phyloP scores from a whole-genome alignment of 1,139 yeast genomes.

The Pneumocystis carinii region DNA sequence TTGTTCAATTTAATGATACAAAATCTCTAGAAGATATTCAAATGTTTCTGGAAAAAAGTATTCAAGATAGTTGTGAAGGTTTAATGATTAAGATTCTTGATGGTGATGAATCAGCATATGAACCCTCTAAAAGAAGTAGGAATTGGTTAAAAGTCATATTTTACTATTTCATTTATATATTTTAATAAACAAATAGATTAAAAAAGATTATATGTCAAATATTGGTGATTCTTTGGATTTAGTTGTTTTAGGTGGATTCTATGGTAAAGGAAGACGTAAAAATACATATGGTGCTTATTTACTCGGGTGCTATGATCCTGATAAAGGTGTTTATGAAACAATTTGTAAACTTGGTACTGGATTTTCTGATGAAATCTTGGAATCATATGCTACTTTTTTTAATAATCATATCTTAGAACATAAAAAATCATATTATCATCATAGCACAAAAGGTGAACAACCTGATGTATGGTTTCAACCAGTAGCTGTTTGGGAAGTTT shows the following conservation, averaged over 20 bases:
- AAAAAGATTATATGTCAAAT: slow-evolving; percentile 85
- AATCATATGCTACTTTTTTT: slow-evolving; percentile 43
- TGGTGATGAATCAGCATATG: slow-evolving; percentile 69
- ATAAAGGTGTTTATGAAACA: slow-evolving; percentile 69
- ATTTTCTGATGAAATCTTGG: slow-evolving; percentile 71
- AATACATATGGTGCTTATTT: slow-evolving; percentile 90
- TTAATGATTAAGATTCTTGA: slow-evolving; percentile 84
- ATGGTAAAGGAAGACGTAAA: slow-evolving; percentile 88
- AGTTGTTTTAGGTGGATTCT: slow-evolving; percentile 87
- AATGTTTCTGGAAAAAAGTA: slow-evolving; percentile 72
- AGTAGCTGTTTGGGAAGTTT: slow-evolving; percentile 67
- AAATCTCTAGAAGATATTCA: slow-evolving; percentile 59
- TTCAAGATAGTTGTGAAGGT: slow-evolving; percentile 87
- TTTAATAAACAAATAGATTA: slow-evolving; percentile 28
- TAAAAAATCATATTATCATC: slow-evolving; percentile 29
- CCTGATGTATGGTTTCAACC: slow-evolving; percentile 81
- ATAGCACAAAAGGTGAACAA: slow-evolving; percentile 35
- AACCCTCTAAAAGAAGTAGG: slow-evolving; percentile 86
- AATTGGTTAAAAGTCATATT: slow-evolving; percentile 61
- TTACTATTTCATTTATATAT: neutral
- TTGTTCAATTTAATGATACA: slow-evolving; percentile 63
- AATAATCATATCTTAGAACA: slow-evolving; percentile 44
- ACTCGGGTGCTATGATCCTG: slow-evolving; percentile 76
- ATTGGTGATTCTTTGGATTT: slow-evolving; percentile 91
- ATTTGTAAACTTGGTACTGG: slow-evolving; percentile 98